These are phyloP conservation scores for Xylaria sp. DNA, from an alignment of 2,329 filamentous ascomycete species.

Conservation along the genomic window DNA sequence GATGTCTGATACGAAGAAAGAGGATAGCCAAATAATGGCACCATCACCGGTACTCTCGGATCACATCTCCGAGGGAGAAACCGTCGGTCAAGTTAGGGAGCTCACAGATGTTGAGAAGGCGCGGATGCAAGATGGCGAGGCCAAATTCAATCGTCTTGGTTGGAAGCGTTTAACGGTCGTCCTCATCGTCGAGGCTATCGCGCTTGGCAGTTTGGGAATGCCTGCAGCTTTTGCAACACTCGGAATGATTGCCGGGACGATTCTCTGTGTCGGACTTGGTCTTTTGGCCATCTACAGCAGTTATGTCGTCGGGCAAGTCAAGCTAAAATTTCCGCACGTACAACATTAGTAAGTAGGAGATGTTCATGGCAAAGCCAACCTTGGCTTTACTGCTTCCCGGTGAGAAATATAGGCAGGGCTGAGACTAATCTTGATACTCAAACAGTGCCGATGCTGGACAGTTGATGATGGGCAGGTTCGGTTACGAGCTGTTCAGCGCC, in stretches of 20 bases:
- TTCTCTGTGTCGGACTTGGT: constrained; percentile 57
- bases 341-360: constrained; percentile 46
- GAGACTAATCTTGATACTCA: constrained; percentile 22
- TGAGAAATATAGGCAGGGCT: not conserved
- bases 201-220: constrained; percentile 64
- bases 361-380: not conserved
- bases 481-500: constrained; percentile 64
- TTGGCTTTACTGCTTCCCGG: not conserved
- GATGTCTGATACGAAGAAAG: constrained; percentile 36
- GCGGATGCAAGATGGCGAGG: constrained; percentile 58
- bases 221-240: constrained; percentile 64
- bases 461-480: constrained; percentile 64
- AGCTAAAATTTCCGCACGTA: constrained; percentile 49
- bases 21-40: constrained; percentile 37
- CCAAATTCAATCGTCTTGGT: constrained; percentile 64
- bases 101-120: constrained; percentile 59
- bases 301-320: constrained; percentile 59
- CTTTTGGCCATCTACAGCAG: constrained; percentile 61
- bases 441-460: constrained; percentile 65
- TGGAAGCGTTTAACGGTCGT: constrained; percentile 68
- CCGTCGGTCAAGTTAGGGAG: constrained; percentile 51
- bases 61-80: constrained; percentile 41
- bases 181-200: constrained; percentile 68
- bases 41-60: constrained; percentile 29
- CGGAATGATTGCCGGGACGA: constrained; percentile 63